Base-by-base conservation (phyloP, 257 asterid species). In the Schizonepeta tenuifolia region DNA sequence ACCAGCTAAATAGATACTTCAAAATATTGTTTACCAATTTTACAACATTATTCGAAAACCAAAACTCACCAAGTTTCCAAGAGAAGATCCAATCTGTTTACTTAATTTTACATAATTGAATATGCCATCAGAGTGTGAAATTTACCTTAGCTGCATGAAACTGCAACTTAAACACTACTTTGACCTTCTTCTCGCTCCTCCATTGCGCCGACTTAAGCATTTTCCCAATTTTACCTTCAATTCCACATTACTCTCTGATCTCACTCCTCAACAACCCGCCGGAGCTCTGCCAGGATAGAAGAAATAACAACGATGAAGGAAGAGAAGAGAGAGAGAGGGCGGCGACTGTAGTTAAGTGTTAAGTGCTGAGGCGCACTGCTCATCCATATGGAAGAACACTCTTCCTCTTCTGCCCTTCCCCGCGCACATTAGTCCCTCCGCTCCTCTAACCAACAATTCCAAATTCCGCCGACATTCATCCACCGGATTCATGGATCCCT, bases 81-180 rank as follows among this genome's bases (percentile, higher is more conserved):
- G 9, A 67, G 49, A 60, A 66, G 62, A 68, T 20, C 54, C 72
- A 65, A 69, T 14, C 10, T 9, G 50, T 66, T 66, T 54, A 46
- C 44, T 70, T 13, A 31, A 26, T 24, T 43, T 38, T 56, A 5
- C 8, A 22, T 44, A 17, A 21, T 22, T 17, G 28, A 36, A 0
- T 33, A 40, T 9, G 53, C 21, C 55, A 31, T 57, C 22, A 10
- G 54, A 66, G 58, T 31, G 61, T 41, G 35, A 72, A 54, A 72
- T 65, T 14, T 69, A 94, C 99, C 96, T 89, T 89, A 81, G 97
- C 81, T 75, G 97, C 99, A 90, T 87, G 99, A 82, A 92, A 95
- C 83, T 87, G 97, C 90, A 95, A 77, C 85, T 85, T 92, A 86
- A 92, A 95, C 63, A 80, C 94, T 76, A 84, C 92, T 82, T 87